phyloP scores from a whole-genome alignment of 2,329 filamentous ascomycete genomes.

The Penicillium sp. region DNA sequence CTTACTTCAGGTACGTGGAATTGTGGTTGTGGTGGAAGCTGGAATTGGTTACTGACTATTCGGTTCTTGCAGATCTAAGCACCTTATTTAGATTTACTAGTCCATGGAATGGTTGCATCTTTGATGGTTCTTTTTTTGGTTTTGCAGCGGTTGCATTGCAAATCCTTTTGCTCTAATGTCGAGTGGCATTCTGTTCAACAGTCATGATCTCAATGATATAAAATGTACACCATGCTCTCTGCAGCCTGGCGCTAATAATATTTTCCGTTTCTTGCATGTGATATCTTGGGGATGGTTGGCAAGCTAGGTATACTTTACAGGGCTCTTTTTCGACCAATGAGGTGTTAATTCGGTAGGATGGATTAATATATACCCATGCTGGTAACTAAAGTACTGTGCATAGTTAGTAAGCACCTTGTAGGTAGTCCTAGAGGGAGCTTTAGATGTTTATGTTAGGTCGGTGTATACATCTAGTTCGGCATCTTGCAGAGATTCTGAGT shows the following conservation, averaged over 20 bases:
- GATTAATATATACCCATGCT: too few relatives aligned
- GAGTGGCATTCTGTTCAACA: slow-evolving; percentile 26
- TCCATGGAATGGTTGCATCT: slow-evolving; percentile 19
- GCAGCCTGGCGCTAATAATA: slow-evolving; percentile 12
- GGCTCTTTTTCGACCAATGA: neutral
- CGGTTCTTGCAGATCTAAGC: slow-evolving; percentile 58
- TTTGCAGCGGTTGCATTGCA: slow-evolving; percentile 14
- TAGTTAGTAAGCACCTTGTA: too few relatives aligned
- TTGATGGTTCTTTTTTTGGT: slow-evolving; percentile 15
- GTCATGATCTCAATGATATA: slow-evolving; percentile 32
- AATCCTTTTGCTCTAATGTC: slow-evolving; percentile 19
- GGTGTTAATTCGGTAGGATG: neutral
- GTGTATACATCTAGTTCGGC: neutral
- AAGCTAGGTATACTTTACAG: too few relatives aligned
- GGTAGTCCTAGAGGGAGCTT: neutral
- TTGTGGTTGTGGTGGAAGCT: neutral
- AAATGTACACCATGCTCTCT: slow-evolving; percentile 23
- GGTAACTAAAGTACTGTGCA: too few relatives aligned
- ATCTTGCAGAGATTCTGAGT: neutral
- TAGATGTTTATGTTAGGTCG: neutral
- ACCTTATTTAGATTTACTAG: slow-evolving; percentile 57
- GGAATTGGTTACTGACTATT: slow-evolving; percentile 1
- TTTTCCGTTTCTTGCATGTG: neutral
- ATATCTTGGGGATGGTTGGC: neutral
- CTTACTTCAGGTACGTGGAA: slow-evolving; percentile 77